These are phyloP conservation scores for Aquilaria sinensis DNA, from an alignment of 345 rosid genomes.

Conservation along the genomic window DNA sequence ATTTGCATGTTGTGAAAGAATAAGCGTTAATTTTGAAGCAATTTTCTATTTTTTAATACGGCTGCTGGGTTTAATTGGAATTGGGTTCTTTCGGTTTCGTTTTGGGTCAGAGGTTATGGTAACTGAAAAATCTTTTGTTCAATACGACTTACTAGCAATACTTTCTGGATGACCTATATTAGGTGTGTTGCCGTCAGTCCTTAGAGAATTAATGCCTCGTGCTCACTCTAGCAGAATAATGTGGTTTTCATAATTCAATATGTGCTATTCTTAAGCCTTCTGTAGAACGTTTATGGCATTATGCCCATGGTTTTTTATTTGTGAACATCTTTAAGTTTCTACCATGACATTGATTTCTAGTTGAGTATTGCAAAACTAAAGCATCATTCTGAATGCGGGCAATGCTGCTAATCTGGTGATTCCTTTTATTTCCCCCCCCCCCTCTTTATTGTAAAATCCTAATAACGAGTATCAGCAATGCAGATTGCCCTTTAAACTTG, in stretches of 20 bases:
- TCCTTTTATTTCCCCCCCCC: constrained; percentile 7
- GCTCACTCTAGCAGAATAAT: too few relatives aligned
- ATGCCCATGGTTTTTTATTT: neutral
- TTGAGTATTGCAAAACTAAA: constrained; percentile 1
- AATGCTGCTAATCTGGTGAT: neutral
- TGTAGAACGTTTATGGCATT: neutral
- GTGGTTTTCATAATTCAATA: too few relatives aligned
- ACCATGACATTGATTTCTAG: neutral
- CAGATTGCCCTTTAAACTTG: constrained; percentile 90
- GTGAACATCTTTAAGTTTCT: neutral
- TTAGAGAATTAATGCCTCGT: too few relatives aligned
- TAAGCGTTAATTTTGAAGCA: neutral
- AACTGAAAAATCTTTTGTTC: too few relatives aligned
- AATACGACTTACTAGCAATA: too few relatives aligned
- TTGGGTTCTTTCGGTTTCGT: too few relatives aligned
- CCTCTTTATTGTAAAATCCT: constrained; percentile 3
- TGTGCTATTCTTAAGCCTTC: too few relatives aligned
- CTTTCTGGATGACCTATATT: too few relatives aligned
- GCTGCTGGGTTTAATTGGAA: neutral
- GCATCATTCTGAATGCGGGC: neutral
- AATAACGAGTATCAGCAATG: neutral
- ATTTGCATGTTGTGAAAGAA: neutral
- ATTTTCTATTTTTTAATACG: neutral
- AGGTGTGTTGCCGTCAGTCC: too few relatives aligned
- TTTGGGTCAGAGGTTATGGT: too few relatives aligned